Evolutionary conservation across 225 moss, liverwort and hornwort genomes (phyloP), one percentile per base, ranked within the genome.

Genomic region (Bryoerythrophyllum caledonicum): DNA sequence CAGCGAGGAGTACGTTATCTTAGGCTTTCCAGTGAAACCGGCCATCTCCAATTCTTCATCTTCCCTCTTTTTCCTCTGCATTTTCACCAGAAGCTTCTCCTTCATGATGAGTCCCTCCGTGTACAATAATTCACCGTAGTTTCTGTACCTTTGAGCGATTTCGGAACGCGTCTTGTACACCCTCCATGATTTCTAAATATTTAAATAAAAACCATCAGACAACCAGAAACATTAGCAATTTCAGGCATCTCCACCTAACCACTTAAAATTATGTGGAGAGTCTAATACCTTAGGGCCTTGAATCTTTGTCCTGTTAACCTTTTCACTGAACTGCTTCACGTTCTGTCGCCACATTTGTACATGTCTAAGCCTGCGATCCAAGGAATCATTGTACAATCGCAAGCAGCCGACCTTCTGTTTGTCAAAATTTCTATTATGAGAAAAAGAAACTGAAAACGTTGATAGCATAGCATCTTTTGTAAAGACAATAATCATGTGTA

Each of bases 41-140:
- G 81, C 76, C 89, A 94, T 86, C 86, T 96, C 96, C 64, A 73
- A 86, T 55, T 80, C 81, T 78, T 74, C 86, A 75, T 92, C 94
- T 51, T 91, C 88, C 81, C 82, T 83, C 63, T 94, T 86, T 74
- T 91, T 94, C 65, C 83, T 70, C 70, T 81, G 74, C 20, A 86
- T 79, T 71, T 74, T 35, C 67, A 81, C 84, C 61, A 88, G 63
- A 43, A 85, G 73, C n/a, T 91, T 89, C 60, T 90, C 86, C 68
- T 72, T 85, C 72, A 86, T 85, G 35, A 69, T 59, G 43, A 94
- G 80, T 20, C 94, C 96, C 83, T 94, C 96, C 23, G 80, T 74
- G 21, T 96, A 94, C 54, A 96, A 74, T 49, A 96, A 78, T 67
- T 96, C 96, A 37, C 96, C 94, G 66, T 96, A 96, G 68, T 96